Conservation (phyloP, 2,329 filamentous ascomycete genomes). For the Calonectria ilicicola region DNA sequence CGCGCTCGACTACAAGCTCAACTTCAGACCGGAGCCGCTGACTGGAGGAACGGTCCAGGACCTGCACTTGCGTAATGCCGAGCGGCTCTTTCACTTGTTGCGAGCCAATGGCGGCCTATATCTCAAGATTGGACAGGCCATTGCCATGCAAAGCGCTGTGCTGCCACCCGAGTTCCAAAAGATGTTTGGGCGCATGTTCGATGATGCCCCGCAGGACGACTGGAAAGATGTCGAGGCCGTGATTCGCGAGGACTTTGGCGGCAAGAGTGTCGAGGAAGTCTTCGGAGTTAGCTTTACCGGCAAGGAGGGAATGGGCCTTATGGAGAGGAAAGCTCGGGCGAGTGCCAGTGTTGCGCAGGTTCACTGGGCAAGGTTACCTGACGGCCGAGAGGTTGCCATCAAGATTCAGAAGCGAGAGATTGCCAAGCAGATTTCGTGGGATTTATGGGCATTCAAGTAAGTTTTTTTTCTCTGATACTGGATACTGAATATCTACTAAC, state of each 20-base stretch:
- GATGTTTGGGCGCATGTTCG: conserved; percentile 98
- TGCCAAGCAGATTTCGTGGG: conserved; percentile 89
- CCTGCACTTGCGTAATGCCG: conserved; percentile 85
- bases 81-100: conserved; percentile 84
- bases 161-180: conserved; percentile 94
- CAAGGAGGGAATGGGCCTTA: conserved; percentile 74
- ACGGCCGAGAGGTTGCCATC: conserved; percentile 92
- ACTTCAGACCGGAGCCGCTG: conserved; percentile 85
- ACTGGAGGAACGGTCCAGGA: conserved; percentile 80
- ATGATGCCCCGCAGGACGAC: conserved; percentile 92
- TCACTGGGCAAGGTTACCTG: conserved; percentile 88
- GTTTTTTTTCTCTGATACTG: conserved; percentile 39
- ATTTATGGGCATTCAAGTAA: conserved; percentile 94
- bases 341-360: conserved; percentile 97
- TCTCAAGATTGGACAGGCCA: conserved; percentile 97
- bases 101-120: conserved; percentile 92
- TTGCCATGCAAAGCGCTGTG: conserved; percentile 97
- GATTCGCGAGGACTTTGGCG: conserved; percentile 85
- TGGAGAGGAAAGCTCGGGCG: conserved; percentile 72
- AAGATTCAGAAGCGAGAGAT: conserved; percentile 99
- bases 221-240: conserved; percentile 90
- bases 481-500: conserved; percentile 25
- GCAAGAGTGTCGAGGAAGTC: conserved; percentile 86
- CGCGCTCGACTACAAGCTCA: conserved; percentile 95
- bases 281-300: conserved; percentile 89